These are phyloP conservation scores for Aspergillus nidulans DNA, from an alignment of 495 filamentous ascomycete genomes.

Conservation along the genomic window DNA sequence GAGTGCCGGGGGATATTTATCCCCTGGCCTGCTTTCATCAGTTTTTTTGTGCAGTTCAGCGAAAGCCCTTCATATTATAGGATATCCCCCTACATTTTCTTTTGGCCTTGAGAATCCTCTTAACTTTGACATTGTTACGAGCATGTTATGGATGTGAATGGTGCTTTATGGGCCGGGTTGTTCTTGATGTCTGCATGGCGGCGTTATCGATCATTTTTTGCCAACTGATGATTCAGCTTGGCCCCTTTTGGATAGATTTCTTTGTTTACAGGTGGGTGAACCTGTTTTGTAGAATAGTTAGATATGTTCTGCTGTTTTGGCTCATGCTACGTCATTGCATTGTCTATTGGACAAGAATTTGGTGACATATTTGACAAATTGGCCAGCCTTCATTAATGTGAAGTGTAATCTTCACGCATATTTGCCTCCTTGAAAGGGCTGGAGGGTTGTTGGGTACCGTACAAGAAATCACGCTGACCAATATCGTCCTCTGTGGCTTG, in stretches of 20 bases:
- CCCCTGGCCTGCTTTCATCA: neutral
- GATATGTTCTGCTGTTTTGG: neutral
- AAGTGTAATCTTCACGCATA: neutral
- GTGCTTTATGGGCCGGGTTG: constrained; percentile 4
- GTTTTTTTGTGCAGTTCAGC: constrained; percentile 6
- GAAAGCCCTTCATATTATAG: constrained; percentile 6
- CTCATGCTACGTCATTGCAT: neutral
- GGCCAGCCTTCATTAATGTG: neutral
- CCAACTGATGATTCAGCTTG: constrained; percentile 1
- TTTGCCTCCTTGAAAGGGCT: neutral
- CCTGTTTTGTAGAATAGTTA: neutral
- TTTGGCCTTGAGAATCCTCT: neutral
- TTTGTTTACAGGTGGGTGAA: neutral
- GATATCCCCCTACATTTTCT: constrained; percentile 12
- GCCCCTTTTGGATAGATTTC: constrained; percentile 14
- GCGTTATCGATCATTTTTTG: constrained; percentile 7
- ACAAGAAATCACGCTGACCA: neutral
- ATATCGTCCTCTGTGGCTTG: neutral
- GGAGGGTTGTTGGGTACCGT: neutral
- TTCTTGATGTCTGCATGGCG: constrained; percentile 7
- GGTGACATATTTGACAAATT: neutral
- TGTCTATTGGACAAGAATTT: neutral
- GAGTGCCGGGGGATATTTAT: neutral
- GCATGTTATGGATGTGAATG: constrained; percentile 22
- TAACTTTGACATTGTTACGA: constrained; percentile 2